Percentiles rank a stretch among this genome's conserved stretches.
Evolutionary conservation across 306 rosid genomes (phyloP).

Genomic region (Quercus engelmannii): DNA sequence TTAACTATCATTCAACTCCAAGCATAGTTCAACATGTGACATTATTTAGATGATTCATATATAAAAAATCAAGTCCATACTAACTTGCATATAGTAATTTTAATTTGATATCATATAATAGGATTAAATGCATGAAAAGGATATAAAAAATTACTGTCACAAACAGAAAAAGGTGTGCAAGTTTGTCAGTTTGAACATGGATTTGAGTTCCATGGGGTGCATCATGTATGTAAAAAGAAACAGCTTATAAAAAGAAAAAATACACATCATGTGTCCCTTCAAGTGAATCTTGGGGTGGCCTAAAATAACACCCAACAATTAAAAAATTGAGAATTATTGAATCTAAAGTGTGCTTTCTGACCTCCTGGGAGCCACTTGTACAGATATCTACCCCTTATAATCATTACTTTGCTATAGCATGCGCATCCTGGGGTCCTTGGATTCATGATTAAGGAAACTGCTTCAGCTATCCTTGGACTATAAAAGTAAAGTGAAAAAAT

Average conservation of each 20-base stretch:
- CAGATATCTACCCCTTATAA: not conserved
- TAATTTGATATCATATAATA: too few relatives aligned
- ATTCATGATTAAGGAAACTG: slow-evolving; percentile 7
- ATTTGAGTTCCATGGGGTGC: not conserved
- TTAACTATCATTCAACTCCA: too few relatives aligned
- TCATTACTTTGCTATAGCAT: not conserved
- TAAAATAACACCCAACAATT: slow-evolving; percentile 20
- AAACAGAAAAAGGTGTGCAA: not conserved
- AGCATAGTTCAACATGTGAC: too few relatives aligned
- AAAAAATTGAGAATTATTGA: slow-evolving; percentile 24
- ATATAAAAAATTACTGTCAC: not conserved
- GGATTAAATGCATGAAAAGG: too few relatives aligned
- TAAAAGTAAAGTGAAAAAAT: not conserved
- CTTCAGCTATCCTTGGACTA: not conserved
- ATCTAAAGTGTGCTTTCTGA: slow-evolving; percentile 15
- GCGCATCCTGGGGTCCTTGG: slow-evolving; percentile 14
- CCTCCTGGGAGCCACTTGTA: slow-evolving; percentile 16
- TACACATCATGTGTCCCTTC: slow-evolving; percentile 18
- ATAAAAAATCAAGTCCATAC: too few relatives aligned
- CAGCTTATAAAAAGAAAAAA: not conserved
- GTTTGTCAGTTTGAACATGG: not conserved
- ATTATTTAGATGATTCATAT: too few relatives aligned
- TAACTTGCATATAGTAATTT: too few relatives aligned
- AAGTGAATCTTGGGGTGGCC: slow-evolving; percentile 31
- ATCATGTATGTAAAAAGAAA: not conserved